Conservation (phyloP, 2,329 filamentous ascomycete genomes). For the Clonostachys chloroleuca region DNA sequence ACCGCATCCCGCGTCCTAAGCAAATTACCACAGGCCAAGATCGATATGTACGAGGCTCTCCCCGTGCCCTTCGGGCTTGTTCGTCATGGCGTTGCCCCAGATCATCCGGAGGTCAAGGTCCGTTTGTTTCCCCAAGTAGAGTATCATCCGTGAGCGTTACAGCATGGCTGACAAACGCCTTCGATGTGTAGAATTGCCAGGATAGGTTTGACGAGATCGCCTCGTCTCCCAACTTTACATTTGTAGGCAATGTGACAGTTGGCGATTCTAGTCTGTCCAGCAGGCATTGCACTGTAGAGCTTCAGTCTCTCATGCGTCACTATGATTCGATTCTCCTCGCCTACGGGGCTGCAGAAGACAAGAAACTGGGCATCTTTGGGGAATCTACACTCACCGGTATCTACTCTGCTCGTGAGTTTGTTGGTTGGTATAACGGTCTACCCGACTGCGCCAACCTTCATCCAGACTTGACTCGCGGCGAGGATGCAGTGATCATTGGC, state of each 20-base stretch:
- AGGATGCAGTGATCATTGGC: constrained; percentile 84
- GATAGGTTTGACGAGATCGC: constrained; percentile 91
- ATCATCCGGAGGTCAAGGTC: constrained; percentile 97
- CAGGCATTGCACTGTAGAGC: constrained; percentile 50
- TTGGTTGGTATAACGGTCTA: constrained; percentile 97
- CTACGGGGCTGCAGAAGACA: constrained; percentile 86
- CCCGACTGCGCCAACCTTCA: constrained; percentile 71
- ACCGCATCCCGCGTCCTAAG: constrained; percentile 81
- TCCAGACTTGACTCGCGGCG: constrained; percentile 70
- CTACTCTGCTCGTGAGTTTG: constrained; percentile 86
- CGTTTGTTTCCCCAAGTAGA: too few relatives aligned
- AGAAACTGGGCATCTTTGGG: constrained; percentile 71
- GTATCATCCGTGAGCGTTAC: too few relatives aligned
- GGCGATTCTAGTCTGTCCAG: constrained; percentile 21
- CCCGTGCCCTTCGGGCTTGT: constrained; percentile 92
- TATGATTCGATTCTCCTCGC: constrained; percentile 92
- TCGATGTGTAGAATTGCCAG: constrained; percentile 71
- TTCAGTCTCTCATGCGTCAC: constrained; percentile 67
- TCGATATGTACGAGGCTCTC: constrained; percentile 96
- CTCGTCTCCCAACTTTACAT: constrained; percentile 75
- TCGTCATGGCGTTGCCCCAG: constrained; percentile 92
- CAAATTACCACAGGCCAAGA: constrained; percentile 63
- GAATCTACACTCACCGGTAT: constrained; percentile 70
- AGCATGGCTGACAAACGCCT: constrained; percentile 1
- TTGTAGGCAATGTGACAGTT: constrained; percentile 74